Evolutionary conservation across 768 basidiomycete species (phyloP), one percentile per base, ranked within the genome.

Genomic region (Termitomyces sp.): DNA sequence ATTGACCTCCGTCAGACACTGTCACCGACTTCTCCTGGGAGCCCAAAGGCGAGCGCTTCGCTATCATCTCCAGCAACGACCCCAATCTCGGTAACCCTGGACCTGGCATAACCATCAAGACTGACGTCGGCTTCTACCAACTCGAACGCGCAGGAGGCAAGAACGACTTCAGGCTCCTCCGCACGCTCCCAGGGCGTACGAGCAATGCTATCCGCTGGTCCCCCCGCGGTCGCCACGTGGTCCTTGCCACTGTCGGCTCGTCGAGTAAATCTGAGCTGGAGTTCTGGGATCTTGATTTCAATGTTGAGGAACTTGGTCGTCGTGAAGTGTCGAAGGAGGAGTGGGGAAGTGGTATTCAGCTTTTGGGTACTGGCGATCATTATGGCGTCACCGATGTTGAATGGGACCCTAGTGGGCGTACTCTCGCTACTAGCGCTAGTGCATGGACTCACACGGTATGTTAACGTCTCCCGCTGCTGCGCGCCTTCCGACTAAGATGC

Each of bases 11-110:
- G 41, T 48, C 67, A 94, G 96, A 98, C 71, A 85, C 93, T 38
- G 96, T 96, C 40, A 87, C 86, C 53, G 94, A 96, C 65, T 98
- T 99, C 71, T 93, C 94, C 46, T 98, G 97, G 97, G 97, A 98
- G 71, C 96, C 97, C n/a, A 89, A 88, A 70, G 94, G 96, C 60
- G 89, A 92, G 66, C 87, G 97, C 35, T 99, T 98, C 73, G 93
- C 91, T 43, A 93, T 98, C 61, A 89, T 98, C 54, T 91, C 94
- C 3, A 94, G 90, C 60, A 90, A 76, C 70, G 97, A 99, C 69
- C 93, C 95, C 48, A 97, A 96, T 70, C 80, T 93, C 35, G 91
- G 90, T 46, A 94, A 91, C 70, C 83, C 91, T 55, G 90, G 86
- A 4, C 90, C 92, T 42, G 96, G 94, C 58, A 81, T 90, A 60